Evolutionary conservation across 306 rosid species (phyloP).

Genomic region (Begonia fuchsioides): DNA sequence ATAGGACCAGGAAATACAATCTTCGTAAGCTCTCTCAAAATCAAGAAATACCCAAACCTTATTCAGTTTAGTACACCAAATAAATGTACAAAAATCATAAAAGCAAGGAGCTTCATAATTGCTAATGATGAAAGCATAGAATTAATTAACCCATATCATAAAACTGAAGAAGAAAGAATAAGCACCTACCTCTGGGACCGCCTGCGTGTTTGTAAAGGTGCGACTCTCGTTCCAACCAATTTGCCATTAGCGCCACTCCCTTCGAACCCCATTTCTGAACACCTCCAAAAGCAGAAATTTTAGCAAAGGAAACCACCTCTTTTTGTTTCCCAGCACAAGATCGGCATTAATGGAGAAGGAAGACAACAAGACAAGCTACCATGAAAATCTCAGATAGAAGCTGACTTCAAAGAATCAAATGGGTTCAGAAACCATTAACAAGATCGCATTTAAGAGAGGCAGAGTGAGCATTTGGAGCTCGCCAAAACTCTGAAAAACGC

Average conservation of each 20-base stretch:
- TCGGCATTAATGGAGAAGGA: background rate
- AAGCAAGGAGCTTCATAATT: conserved; percentile 7
- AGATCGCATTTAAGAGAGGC: conserved; percentile 20
- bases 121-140: conserved; percentile 15
- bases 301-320: conserved; percentile 6
- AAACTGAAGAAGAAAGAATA: conserved; percentile 2
- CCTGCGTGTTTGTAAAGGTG: conserved; percentile 30
- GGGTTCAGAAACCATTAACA: conserved; percentile 15
- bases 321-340: background rate
- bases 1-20: no score
- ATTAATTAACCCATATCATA: conserved; percentile 11
- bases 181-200: conserved; percentile 63
- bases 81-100: background rate
- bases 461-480: conserved; percentile 20
- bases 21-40: no score
- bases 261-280: conserved; percentile 49
- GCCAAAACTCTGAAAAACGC: conserved; percentile 13
- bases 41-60: no score
- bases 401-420: conserved; percentile 15
- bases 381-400: conserved; percentile 7
- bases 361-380: conserved; percentile 18
- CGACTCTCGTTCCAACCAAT: conserved; percentile 40
- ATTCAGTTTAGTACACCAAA: no score
- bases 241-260: conserved; percentile 24
- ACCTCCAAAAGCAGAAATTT: conserved; percentile 17